Evolutionary conservation across 2,329 filamentous ascomycete genomes (phyloP), one percentile per base, ranked within the genome.

Genomic region (Alternaria arborescens): DNA sequence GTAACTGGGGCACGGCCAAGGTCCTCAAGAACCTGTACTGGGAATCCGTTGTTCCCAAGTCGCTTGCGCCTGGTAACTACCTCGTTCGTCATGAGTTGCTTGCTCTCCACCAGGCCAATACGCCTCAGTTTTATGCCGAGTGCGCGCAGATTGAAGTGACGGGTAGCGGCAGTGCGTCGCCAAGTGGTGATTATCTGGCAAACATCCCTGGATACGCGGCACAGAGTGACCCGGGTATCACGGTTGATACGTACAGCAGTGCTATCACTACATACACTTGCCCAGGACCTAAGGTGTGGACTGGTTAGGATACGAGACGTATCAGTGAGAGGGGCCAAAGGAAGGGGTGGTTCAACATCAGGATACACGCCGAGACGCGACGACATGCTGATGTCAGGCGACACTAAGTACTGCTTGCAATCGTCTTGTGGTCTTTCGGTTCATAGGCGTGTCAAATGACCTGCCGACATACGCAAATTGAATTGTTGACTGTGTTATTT

Each of bases 141-240:
- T 88, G 86, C 63, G 85, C 85, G 0, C 85, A 87, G 72, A 65
- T 87, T 30, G 78, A 78, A n/a, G 82, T 87, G 30, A 82, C 82
- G 1, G 85, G 85, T 2, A 80, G 77, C 30, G 85, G 86, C 10
- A 80, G 74, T 11, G 80, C 77, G 4, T 68, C 71, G 8, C 84
- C 85, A 0, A 74, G 79, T 24, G 76, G 78, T 10, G 71, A 77
- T 10, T 81, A 73, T 52, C 64, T 85, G 30, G 79, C 81, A 5
- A 79, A 74, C 10, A 85, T 87, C 54, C 84, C 76, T 1, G 75
- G 73, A 18, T 77, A 75, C 56, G 73, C 74, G 4, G 61, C 78
- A 2, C 80, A 83, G 71, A 80, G 71, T 42, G 83, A 85, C 64
- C 81, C 83, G 0, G 83, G 83, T 80, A 81, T 58, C 80, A 82